Base-by-base conservation (phyloP, 352 stramenopile species). In the Albugo candida region DNA sequence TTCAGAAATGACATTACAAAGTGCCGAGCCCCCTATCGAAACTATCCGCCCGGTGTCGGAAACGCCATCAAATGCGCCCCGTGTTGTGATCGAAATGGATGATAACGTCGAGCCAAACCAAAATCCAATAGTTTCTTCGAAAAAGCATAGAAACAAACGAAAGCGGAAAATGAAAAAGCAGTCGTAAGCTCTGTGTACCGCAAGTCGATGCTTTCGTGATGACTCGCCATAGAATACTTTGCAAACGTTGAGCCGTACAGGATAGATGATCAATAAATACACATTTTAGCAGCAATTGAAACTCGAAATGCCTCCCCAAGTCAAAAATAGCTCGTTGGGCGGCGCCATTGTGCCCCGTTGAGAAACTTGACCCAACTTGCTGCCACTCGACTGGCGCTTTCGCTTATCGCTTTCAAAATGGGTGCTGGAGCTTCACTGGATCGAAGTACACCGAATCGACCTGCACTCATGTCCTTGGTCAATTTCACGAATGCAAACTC, bases 51-150 rank as follows among this genome's bases (percentile, higher is more conserved):
- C 61, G 24, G 16, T 31, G 12, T 24, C 37, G 6, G 5, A 31
- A 11, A 63, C 59, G 36, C 2, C 44, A 0, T 41, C 53, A 14
- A 54, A 58, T 2, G 61, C 67, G 0, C 73, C 73, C 10, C 73
- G 63, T 19, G 64, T 89, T 13, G 67, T 89, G 5, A 68, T 89
- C 13, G 76, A 89, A 48, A 42, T 83, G 13, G 67, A 77, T 16
- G 63, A 56, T 13, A 42, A 37, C 11, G 44, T 34, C 12, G 19
- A 14, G 14, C 19, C 36, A 52, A 12, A 11, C 19, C 8, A 52
- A 53, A 31, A 44, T 53, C 36, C 17, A 39, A 13, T 24, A 39
- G 40, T 21, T 6, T 34, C 14, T 20, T 34, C 14, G 41, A 44
- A 13, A 20, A n/a, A 21, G 13, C 8, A 13, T 21, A 38, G 47